These are phyloP conservation scores for Pythium grandisporangium DNA, from an alignment of 352 stramenopile species.

Conservation along the genomic window DNA sequence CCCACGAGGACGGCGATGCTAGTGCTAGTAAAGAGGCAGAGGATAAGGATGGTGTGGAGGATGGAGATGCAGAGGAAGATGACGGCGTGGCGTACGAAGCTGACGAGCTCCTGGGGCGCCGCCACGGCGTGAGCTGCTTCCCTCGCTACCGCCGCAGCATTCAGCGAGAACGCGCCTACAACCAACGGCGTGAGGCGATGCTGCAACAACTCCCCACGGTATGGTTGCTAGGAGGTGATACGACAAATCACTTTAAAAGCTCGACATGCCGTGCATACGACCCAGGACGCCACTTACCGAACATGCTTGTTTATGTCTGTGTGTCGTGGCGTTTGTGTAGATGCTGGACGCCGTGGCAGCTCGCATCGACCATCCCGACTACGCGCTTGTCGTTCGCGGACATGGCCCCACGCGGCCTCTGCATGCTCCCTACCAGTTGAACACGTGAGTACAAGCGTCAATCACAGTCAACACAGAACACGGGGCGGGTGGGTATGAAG, in stretches of 20 bases:
- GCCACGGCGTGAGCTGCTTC: constrained; percentile 28
- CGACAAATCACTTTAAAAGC: too few species aligned
- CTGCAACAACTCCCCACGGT: constrained; percentile 49
- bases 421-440: too few species aligned
- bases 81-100: constrained; percentile 18
- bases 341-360: constrained; percentile 20
- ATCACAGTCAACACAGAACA: background rate
- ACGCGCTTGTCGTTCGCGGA: constrained; percentile 34
- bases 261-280: too few species aligned
- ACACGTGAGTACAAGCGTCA: too few species aligned
- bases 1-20: too few species aligned
- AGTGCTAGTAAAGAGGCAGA: too few species aligned
- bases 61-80: background rate
- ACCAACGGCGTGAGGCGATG: constrained; percentile 31
- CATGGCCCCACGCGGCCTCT: constrained; percentile 35
- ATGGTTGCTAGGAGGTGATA: too few species aligned
- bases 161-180: constrained; percentile 49
- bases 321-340: constrained; percentile 14
- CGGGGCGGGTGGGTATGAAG: too few species aligned
- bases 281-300: too few species aligned
- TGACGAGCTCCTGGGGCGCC: constrained; percentile 27
- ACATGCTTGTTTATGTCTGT: constrained; percentile 7
- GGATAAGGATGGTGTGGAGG: background rate
- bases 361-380: constrained; percentile 32
- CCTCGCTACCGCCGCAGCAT: constrained; percentile 48